A percentile compares a stretch with the other conserved stretches of the same genome.
Evolutionary conservation across 495 filamentous ascomycete genomes (phyloP).

Genomic region (Aspergillus diversus): DNA sequence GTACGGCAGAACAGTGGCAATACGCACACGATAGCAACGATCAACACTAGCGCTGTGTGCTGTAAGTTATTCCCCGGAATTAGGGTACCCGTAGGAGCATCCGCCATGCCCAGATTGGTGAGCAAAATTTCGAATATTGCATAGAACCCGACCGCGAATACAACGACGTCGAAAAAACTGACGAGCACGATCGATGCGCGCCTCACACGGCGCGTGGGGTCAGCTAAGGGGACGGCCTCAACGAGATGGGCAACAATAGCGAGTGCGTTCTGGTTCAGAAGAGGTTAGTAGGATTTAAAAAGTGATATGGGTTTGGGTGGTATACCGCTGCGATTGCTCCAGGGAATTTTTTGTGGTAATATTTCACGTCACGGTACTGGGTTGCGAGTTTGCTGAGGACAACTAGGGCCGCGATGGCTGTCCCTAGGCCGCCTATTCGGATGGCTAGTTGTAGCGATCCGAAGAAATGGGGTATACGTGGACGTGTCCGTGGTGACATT

Average conservation of each 20-base stretch:
- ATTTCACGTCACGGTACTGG: neutral
- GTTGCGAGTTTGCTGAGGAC: neutral
- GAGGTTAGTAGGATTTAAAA: neutral
- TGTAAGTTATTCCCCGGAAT: neutral
- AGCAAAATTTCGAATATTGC: neutral
- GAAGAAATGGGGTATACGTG: neutral
- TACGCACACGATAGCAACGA: neutral
- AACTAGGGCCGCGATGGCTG: neutral
- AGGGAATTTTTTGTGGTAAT: neutral
- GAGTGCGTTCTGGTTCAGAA: neutral
- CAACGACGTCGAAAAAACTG: neutral
- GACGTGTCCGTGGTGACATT: neutral
- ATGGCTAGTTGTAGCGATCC: neutral
- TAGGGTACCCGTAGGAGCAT: neutral
- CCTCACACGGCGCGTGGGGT: neutral
- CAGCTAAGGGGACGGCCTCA: neutral
- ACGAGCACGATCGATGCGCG: neutral
- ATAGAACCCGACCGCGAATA: neutral
- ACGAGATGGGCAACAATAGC: neutral
- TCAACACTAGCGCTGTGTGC: neutral
- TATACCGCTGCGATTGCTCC: neutral
- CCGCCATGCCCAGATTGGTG: neutral
- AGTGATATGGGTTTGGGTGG: neutral
- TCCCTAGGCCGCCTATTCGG: neutral
- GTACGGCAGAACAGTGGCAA: neutral